Percentiles rank a stretch among this genome's conserved stretches.
phyloP scores from a whole-genome alignment of 2,329 filamentous ascomycete species.

The Diplodia corticola region DNA sequence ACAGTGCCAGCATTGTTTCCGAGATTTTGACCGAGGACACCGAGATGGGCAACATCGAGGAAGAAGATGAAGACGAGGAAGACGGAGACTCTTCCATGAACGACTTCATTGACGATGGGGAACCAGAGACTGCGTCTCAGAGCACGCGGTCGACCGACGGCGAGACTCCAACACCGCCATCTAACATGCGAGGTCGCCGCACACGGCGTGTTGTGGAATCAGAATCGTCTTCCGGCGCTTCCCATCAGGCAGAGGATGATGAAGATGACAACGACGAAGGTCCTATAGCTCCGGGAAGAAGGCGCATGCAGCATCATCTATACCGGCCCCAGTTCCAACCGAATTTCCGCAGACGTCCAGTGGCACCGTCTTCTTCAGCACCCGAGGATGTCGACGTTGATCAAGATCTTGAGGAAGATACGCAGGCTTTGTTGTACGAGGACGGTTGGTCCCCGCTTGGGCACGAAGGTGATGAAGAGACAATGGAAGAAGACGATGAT shows the following conservation, averaged over 20 bases:
- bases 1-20: conserved; percentile 43
- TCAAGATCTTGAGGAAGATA: conserved; percentile 42
- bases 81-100: conserved; percentile 46
- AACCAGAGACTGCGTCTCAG: conserved; percentile 29
- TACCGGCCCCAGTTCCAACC: conserved; percentile 30
- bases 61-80: conserved; percentile 44
- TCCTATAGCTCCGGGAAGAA: conserved; percentile 37
- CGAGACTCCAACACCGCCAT: conserved; percentile 34
- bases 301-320: conserved; percentile 26
- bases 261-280: conserved; percentile 41
- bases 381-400: conserved; percentile 34
- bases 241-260: conserved; percentile 38
- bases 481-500: conserved; percentile 41
- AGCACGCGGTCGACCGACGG: conserved; percentile 35
- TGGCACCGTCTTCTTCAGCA: conserved; percentile 29
- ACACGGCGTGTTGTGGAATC: conserved; percentile 43
- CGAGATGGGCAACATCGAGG: conserved; percentile 45
- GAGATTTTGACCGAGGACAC: conserved; percentile 40
- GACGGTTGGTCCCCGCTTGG: conserved; percentile 39
- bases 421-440: conserved; percentile 38
- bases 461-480: conserved; percentile 39
- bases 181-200: conserved; percentile 29
- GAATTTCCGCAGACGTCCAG: neutral
- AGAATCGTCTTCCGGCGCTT: conserved; percentile 40
- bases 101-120: conserved; percentile 42